Conservation (phyloP, 345 rosid genomes). For the Luvunga scandens region DNA sequence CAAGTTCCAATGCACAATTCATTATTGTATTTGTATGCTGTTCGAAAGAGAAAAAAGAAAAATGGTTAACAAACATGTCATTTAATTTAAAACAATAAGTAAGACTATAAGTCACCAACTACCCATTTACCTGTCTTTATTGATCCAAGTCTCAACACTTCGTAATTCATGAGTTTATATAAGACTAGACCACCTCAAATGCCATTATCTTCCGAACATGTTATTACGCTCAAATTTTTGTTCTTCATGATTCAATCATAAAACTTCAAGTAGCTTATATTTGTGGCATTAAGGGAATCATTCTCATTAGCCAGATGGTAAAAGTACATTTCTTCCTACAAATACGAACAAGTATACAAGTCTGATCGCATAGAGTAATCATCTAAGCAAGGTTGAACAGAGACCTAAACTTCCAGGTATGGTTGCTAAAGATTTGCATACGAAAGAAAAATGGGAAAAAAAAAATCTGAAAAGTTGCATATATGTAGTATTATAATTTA, state of each 20-base stretch:
- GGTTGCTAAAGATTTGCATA: too few relatives aligned
- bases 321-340: too few relatives aligned
- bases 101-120: neutral
- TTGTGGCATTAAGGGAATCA: neutral
- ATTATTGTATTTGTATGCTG: slow-evolving; percentile 13
- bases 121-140: neutral
- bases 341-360: too few relatives aligned
- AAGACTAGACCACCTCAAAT: too few relatives aligned
- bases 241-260: neutral
- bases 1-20: slow-evolving; percentile 58
- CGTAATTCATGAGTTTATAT: neutral
- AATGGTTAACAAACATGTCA: neutral
- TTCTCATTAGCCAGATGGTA: neutral
- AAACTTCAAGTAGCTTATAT: neutral
- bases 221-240: neutral
- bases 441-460: too few relatives aligned
- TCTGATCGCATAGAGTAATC: too few relatives aligned
- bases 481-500: slow-evolving; percentile 1
- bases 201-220: neutral
- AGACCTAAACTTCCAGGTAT: too few relatives aligned
- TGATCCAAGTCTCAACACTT: slow-evolving; percentile 4
- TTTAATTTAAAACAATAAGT: neutral
- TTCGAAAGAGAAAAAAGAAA: neutral
- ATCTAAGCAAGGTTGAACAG: too few relatives aligned
- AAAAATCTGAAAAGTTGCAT: slow-evolving; percentile 7